Evolutionary conservation across 768 basidiomycete genomes (phyloP), one percentile per base, ranked within the genome.

Genomic region (Termitomyces sp.): DNA sequence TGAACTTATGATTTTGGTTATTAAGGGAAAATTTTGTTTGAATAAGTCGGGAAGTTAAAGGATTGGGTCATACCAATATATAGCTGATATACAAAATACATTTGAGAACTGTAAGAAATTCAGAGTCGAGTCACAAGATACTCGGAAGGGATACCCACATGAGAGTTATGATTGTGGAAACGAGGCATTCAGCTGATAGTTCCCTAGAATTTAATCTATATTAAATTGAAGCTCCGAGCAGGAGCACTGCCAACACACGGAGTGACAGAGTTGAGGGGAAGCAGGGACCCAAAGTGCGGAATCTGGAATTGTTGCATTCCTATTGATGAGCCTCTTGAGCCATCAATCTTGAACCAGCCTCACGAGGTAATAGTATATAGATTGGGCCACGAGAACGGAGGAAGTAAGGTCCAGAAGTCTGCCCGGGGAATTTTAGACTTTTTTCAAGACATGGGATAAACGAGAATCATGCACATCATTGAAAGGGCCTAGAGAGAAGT

Each of bases 291-390:
- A 53, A 72, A 79, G 57, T 76, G 66, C 0, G 76, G 78, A 10
- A 79, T 68, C 78, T 79, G 50, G 46, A 52, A 17, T 50, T 37
- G 35, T 21, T 14, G 23, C 11, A 5, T 3, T 19, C 33, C 3
- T 30, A 21, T 49, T 5, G 8, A 33, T 9, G 8, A 14, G 4
- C 33, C 21, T 33, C n/a, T 49, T 9, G 7, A 8, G 14, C 21
- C 19, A 0, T 3, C 10, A 9, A 15, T 14, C 2, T 37, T 5
- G 23, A 14, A 23, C 3, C 7, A 3, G 21, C n/a, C 49, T 50
- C 23, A 77, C 77, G 19, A 77, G 62, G 58, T 79, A 79, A 58
- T 76, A 75, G 59, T 75, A 77, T 31, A 79, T 65, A 2, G 75
- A 75, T 58, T 78, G 73, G 1, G 73, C 75, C 10, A 76, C 68